Evolutionary conservation across 805 yeast species (phyloP).

Genomic region (Metschnikowia lachancei): DNA sequence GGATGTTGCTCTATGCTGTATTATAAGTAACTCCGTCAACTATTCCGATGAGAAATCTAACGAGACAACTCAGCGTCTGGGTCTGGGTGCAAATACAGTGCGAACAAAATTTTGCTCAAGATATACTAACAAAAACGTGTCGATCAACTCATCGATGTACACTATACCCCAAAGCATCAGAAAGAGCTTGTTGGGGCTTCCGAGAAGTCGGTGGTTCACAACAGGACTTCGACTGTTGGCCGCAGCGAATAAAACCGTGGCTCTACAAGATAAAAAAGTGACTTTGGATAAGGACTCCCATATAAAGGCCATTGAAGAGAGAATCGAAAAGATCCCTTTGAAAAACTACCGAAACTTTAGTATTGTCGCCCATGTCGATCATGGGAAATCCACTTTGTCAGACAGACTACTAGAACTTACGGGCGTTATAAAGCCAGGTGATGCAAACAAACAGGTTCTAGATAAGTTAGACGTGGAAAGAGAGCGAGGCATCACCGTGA

Average conservation of each 20-base stretch:
- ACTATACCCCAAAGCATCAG: neutral
- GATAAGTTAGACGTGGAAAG: conserved; percentile 92
- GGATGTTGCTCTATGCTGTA: too few relatives aligned
- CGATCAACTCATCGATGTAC: neutral
- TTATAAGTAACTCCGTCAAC: too few relatives aligned
- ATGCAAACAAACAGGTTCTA: conserved; percentile 70
- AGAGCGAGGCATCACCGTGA: conserved; percentile 94
- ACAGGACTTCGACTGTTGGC: neutral
- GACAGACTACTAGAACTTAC: conserved; percentile 86
- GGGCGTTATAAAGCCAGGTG: conserved; percentile 77
- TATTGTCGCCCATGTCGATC: conserved; percentile 95
- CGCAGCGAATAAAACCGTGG: conserved; percentile 17
- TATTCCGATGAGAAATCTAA: too few relatives aligned
- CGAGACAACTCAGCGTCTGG: neutral
- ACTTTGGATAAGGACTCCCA: conserved; percentile 34
- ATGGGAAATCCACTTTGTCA: conserved; percentile 83
- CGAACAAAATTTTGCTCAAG: conserved; percentile 8
- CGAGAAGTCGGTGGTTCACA: conserved; percentile 1
- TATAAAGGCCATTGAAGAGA: conserved; percentile 41
- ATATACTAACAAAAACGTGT: neutral
- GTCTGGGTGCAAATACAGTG: conserved; percentile 14
- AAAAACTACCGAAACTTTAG: conserved; percentile 85
- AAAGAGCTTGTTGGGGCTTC: neutral
- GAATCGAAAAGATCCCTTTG: conserved; percentile 77
- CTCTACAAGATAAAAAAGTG: conserved; percentile 27